A percentile compares a stretch with the other conserved stretches of the same genome.
phyloP scores from a whole-genome alignment of 73 alveolate genomes.

The Loxodes magnus region DNA sequence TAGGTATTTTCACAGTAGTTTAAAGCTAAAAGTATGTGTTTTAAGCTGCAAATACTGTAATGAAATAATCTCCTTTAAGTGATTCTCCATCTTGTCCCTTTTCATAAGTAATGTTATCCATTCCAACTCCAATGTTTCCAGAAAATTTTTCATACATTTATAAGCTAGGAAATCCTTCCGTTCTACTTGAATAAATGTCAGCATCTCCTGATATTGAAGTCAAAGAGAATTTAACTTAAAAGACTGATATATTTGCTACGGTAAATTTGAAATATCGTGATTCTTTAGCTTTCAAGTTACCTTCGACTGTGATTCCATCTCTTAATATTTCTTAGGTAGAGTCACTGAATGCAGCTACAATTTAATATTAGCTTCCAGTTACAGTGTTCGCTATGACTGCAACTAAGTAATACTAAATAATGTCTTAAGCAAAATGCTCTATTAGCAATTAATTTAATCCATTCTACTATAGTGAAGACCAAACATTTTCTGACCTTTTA shows the following conservation, averaged over 20 bases:
- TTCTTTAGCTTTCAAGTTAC: neutral
- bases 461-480: neutral
- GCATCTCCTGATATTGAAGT: slow-evolving; percentile 6
- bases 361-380: neutral
- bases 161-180: neutral
- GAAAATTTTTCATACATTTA: neutral
- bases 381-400: slow-evolving; percentile 1
- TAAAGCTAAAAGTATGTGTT: slow-evolving; percentile 2
- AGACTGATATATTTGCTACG: slow-evolving; percentile 1
- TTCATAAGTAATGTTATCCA: neutral
- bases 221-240: neutral
- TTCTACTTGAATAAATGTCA: neutral
- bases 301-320: slow-evolving; percentile 1
- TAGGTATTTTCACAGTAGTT: neutral
- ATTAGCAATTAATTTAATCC: neutral
- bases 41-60: neutral
- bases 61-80: neutral
- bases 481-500: neutral
- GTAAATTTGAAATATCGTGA: slow-evolving; percentile 3
- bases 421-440: no score
- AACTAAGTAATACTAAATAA: neutral
- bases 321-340: neutral
- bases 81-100: slow-evolving; percentile 5
- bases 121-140: neutral
- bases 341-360: neutral